Percentiles rank a stretch among this genome's conserved stretches.
phyloP scores from a whole-genome alignment of 805 yeast genomes.

The Starmerella geochares region DNA sequence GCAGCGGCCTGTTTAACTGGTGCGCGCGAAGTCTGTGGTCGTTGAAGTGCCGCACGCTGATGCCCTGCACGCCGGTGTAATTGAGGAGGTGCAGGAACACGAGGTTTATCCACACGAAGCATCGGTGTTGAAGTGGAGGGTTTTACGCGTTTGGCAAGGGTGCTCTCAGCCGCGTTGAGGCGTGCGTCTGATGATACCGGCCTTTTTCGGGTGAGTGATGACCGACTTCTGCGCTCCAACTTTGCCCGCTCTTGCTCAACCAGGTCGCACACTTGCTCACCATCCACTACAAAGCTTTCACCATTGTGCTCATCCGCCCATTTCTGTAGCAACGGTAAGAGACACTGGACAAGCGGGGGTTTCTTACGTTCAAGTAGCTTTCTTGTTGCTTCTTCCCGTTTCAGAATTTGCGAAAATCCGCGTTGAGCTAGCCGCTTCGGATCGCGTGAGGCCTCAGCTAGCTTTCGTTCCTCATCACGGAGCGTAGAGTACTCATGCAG shows the following conservation, averaged over 20 bases:
- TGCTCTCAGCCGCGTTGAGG: background rate
- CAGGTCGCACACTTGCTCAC: slow-evolving; percentile 27
- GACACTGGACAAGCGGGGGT: slow-evolving; percentile 50
- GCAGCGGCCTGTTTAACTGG: background rate
- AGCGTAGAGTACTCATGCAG: slow-evolving; percentile 2
- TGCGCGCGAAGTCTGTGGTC: background rate
- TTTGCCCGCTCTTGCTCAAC: background rate
- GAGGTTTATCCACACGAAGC: background rate
- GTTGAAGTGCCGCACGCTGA: background rate
- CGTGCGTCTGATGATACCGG: background rate
- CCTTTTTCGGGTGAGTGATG: background rate
- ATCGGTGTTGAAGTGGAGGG: slow-evolving; percentile 7
- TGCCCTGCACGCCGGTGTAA: too few relatives aligned
- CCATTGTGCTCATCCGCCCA: slow-evolving; percentile 39
- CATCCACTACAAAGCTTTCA: slow-evolving; percentile 35
- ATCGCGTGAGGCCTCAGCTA: slow-evolving; percentile 65
- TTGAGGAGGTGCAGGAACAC: too few relatives aligned
- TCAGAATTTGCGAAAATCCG: slow-evolving; percentile 31
- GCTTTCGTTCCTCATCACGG: slow-evolving; percentile 43
- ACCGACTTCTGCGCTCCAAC: slow-evolving; percentile 1
- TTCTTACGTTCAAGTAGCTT: slow-evolving; percentile 55
- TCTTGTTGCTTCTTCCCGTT: slow-evolving; percentile 70
- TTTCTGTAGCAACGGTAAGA: slow-evolving; percentile 40
- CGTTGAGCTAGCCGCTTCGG: slow-evolving; percentile 45
- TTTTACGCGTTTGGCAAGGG: slow-evolving; percentile 6